A percentile compares a stretch with the other conserved stretches of the same genome.
Conservation (phyloP, 768 basidiomycete species). For the Pleurotus platypus region DNA sequence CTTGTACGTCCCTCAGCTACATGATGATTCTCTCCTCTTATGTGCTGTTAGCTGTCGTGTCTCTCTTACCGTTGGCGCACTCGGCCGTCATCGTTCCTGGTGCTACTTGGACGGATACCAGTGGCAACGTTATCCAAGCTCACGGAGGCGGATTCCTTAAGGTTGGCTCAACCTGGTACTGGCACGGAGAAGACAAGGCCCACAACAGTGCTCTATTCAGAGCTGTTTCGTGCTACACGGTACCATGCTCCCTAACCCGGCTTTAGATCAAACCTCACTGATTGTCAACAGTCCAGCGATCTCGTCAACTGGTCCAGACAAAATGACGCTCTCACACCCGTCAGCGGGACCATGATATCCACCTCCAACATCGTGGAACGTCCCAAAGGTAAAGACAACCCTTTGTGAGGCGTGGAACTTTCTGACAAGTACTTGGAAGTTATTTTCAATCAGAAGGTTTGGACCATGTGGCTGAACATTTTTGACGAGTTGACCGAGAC, state of each 20-base stretch:
- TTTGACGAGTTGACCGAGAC: not conserved
- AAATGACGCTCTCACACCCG: constrained; percentile 53
- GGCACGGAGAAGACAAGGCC: constrained; percentile 63
- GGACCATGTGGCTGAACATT: not conserved
- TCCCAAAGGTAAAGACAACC: constrained; percentile 44
- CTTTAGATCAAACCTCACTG: constrained; percentile 6
- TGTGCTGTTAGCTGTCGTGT: constrained; percentile 12
- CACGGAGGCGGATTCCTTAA: constrained; percentile 60
- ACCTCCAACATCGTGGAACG: constrained; percentile 57
- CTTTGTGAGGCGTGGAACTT: not conserved
- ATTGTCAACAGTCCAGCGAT: constrained; percentile 36
- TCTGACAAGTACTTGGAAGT: constrained; percentile 27
- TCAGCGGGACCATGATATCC: constrained; percentile 52
- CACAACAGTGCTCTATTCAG: constrained; percentile 51
- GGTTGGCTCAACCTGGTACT: constrained; percentile 54
- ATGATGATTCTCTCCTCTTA: constrained; percentile 1
- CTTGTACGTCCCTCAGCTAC: no score
- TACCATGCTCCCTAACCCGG: constrained; percentile 13
- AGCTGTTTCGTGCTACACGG: constrained; percentile 58
- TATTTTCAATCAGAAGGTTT: constrained; percentile 48
- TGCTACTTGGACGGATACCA: constrained; percentile 59
- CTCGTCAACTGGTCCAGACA: constrained; percentile 54
- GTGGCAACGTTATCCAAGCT: constrained; percentile 58
- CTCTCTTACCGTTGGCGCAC: constrained; percentile 14
- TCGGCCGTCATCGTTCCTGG: constrained; percentile 55